These are phyloP conservation scores for Panicum miliaceum DNA, from an alignment of 176 grass and related monocot species.

Conservation along the genomic window DNA sequence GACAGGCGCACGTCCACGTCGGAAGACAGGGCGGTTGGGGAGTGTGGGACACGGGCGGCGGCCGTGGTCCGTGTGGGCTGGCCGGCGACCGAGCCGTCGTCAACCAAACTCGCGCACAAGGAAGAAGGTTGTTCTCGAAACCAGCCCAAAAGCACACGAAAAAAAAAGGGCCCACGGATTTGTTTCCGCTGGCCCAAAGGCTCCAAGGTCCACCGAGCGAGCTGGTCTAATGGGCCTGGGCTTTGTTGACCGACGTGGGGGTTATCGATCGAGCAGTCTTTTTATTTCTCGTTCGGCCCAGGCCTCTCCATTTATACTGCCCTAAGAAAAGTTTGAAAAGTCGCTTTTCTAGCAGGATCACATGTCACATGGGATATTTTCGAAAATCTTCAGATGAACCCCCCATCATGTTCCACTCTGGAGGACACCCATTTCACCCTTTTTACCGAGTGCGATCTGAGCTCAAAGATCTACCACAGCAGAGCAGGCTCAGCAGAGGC, in stretches of 20 bases:
- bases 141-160: background rate
- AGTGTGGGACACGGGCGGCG: slow-evolving; percentile 28
- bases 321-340: background rate
- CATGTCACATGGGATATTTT: background rate
- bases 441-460: slow-evolving; percentile 36
- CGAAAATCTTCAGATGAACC: background rate
- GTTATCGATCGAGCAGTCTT: no score
- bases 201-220: background rate
- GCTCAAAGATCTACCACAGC: background rate
- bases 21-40: background rate
- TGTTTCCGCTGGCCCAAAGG: background rate
- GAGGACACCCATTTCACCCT: background rate
- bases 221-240: background rate
- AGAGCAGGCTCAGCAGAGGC: background rate
- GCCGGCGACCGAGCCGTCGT: background rate
- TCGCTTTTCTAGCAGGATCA: background rate
- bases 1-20: slow-evolving; percentile 35
- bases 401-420: background rate
- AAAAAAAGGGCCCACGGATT: background rate
- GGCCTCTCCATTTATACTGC: background rate
- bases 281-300: background rate
- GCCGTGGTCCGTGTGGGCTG: background rate
- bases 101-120: no score
- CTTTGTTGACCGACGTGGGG: background rate
- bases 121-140: no score